phyloP scores from a whole-genome alignment of 148 eudicot genomes.

The Diospyros kaki region DNA sequence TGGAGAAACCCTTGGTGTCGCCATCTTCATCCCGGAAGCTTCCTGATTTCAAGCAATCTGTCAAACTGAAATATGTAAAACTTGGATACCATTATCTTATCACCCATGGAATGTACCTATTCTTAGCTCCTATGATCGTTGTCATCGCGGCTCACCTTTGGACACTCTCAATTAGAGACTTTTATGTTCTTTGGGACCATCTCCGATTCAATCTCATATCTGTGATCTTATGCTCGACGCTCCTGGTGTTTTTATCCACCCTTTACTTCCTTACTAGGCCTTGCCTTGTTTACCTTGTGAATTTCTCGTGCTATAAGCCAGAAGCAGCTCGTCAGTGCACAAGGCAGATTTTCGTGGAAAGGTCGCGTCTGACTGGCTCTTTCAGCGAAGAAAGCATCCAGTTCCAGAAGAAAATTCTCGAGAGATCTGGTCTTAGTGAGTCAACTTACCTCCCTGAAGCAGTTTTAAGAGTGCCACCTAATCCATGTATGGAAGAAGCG shows the following conservation, averaged over 20 bases:
- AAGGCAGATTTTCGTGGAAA: conserved; percentile 47
- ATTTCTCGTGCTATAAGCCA: conserved; percentile 57
- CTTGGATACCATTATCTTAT: conserved; percentile 53
- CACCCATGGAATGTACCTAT: conserved; percentile 51
- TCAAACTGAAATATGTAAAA: conserved; percentile 56
- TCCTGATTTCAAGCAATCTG: conserved; percentile 46
- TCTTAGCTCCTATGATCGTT: conserved; percentile 32
- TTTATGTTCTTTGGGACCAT: conserved; percentile 40
- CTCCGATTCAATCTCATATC: conserved; percentile 44
- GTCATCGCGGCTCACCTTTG: conserved; percentile 42
- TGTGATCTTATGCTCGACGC: conserved; percentile 36
- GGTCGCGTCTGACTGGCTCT: conserved; percentile 29
- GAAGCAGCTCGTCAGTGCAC: conserved; percentile 44
- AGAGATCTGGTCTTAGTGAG: conserved; percentile 53
- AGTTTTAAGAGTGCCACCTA: conserved; percentile 43
- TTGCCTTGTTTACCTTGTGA: conserved; percentile 50
- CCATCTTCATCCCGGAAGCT: conserved; percentile 35
- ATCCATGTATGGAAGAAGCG: conserved; percentile 51
- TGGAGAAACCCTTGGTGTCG: conserved; percentile 20
- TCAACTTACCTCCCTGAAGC: conserved; percentile 50
- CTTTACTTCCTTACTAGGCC: conserved; percentile 51
- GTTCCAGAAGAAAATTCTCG: conserved; percentile 49
- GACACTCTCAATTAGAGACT: conserved; percentile 37
- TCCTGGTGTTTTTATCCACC: conserved; percentile 42
- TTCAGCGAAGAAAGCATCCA: conserved; percentile 35